Base-by-base conservation (phyloP, 139 green algal genomes). In the Pleodorina starrii region DNA sequence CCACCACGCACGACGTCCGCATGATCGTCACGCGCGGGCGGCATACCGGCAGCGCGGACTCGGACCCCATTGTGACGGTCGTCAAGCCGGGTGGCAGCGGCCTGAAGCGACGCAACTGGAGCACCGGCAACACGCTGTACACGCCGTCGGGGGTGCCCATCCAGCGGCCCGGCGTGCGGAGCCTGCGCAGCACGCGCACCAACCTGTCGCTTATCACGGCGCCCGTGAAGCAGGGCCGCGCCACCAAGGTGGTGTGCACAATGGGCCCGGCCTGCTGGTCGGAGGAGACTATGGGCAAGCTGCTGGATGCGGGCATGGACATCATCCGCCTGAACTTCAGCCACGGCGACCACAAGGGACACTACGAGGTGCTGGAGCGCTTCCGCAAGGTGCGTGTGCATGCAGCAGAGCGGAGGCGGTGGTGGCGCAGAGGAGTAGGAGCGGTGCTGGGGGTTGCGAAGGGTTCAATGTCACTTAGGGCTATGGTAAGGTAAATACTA, bases 251-350 rank as follows among this genome's bases (percentile, higher is more conserved):
- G 42, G 84, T 96, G n/a, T 96, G 91, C 90, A 96, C 93, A 29
- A 94, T 96, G 54, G 95, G 95, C 4, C 95, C 95, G 9, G 73
- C 89, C 16, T 97, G 92, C 84, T 93, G 95, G 90, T 91, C 36
- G 42, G 93, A 95, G 86, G 91, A 94, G 63, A 86, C 38, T 23
- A 75, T 97, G 72, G 86, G 89, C 74, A 90, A 95, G 84, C 92
- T 97, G 77, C 75, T 96, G 48, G 93, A 96, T 71, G 92, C 93
- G 35, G 95, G 95, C 82, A 96, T 97, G 93, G 92, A 94, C 84
- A 88, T 97, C 2, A 42, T 89, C 0, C 93, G 94, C 29, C 77
- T 97, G 46, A 97, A 97, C 93, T 97, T 97, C 86, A 93, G 81
- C 68, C 94, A 97, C 79, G 95, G 95, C 42, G 90, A 94, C 83